Percentiles rank a stretch among this genome's conserved stretches.
These are phyloP conservation scores for Nicotiana attenuata DNA, from an alignment of 257 asterid genomes.

Conservation along the genomic window DNA sequence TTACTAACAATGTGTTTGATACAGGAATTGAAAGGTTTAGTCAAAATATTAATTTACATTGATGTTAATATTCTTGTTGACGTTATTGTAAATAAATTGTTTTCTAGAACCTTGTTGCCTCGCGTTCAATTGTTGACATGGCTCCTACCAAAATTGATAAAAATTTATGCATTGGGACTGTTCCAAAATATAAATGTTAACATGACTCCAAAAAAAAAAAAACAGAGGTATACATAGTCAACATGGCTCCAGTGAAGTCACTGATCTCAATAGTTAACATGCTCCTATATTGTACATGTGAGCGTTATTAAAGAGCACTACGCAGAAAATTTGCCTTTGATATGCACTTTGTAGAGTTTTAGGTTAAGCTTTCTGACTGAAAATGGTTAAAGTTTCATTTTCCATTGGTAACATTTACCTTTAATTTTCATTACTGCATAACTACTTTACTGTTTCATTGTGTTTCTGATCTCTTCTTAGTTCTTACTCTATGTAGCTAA, in stretches of 20 bases:
- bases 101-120: neutral
- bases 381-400: neutral
- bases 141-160: neutral
- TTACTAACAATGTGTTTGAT: neutral
- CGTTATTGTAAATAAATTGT: neutral
- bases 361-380: neutral
- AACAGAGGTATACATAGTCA: neutral
- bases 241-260: neutral
- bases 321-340: neutral
- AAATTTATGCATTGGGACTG: neutral
- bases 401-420: neutral
- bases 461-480: neutral
- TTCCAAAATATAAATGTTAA: neutral
- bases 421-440: neutral
- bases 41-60: neutral
- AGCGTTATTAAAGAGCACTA: neutral
- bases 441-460: no score
- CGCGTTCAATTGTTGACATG: neutral
- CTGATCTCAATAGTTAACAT: neutral
- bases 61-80: neutral
- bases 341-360: neutral
- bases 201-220: neutral
- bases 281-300: neutral
- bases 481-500: conserved; percentile 34
- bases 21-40: neutral